Base-by-base conservation (phyloP, 768 basidiomycete species). In the Mycena vulgaris region DNA sequence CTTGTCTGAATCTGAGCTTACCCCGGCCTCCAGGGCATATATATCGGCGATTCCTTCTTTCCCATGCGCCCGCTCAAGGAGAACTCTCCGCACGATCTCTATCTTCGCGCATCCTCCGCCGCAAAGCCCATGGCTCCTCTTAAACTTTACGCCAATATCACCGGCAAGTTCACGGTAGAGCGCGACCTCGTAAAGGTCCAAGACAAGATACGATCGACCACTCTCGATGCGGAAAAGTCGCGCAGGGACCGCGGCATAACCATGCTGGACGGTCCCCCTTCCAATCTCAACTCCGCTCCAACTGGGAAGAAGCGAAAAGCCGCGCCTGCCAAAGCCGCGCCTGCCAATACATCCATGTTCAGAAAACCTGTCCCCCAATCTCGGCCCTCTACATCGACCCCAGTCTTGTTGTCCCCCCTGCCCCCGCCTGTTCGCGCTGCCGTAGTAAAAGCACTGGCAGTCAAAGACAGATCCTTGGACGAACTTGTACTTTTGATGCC, bases 131-230 rank as follows among this genome's bases (percentile, higher is more conserved):
- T 83, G 71, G 87, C 89, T 0, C 90, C 92, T 2, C 86, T 95
- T 73, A 93, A 92, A 78, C 87, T 92, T 23, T 88, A 91, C 73
- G 93, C 92, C 70, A 90, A 89, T 73, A 88, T 95, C 49, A 84
- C 88, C n/a, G 92, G 92, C 40, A 93, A 91, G 78, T 88, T 93
- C 76, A 84, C 82, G 39, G 89, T 94, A 59, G 89, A 90, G 57
- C 88, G 88, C 56, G 86, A 93, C 74, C 85, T 93, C 39, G 73
- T 83, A 74, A 65, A 83, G 74, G 78, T 88, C 75, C 78, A 86
- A 49, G 82, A 82, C 66, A 84, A 80, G 70, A 77, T 88, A 67
- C 82, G 84, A 80, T 78, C 89, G 82, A 82, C 82, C 70, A 83
- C 87, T 59, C 69, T 82, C 72, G 76, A 84, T 75, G 85, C 84